These are phyloP conservation scores for Sungouiella blattae DNA, from an alignment of 805 yeast genomes.

Conservation along the genomic window DNA sequence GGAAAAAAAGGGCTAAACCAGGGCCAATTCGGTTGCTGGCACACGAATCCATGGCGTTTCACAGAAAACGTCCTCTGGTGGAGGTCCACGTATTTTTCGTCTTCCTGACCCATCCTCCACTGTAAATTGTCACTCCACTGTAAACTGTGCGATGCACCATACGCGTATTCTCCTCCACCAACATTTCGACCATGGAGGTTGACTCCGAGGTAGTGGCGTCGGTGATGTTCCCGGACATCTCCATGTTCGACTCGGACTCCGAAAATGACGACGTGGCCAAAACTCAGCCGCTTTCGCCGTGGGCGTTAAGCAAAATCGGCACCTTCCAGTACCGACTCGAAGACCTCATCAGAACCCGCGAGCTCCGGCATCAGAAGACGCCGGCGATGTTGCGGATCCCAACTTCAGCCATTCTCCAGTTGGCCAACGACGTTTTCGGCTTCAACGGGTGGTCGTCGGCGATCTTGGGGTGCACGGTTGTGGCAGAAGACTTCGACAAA, in stretches of 20 bases:
- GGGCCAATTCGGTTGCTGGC: too few species aligned
- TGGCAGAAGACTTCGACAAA: slow-evolving; percentile 19
- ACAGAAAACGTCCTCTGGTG: too few species aligned
- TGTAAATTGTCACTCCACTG: too few species aligned
- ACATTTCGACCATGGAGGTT: background rate
- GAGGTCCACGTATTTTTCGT: too few species aligned
- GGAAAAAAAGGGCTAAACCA: too few species aligned
- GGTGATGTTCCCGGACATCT: slow-evolving; percentile 22
- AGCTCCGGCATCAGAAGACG: slow-evolving; percentile 6
- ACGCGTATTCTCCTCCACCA: too few species aligned
- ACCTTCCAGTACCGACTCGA: slow-evolving; percentile 48
- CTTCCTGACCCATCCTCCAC: too few species aligned
- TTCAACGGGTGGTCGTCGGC: slow-evolving; percentile 56
- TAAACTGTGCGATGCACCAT: too few species aligned
- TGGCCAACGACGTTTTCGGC: slow-evolving; percentile 54
- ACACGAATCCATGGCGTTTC: too few species aligned
- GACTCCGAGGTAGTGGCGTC: slow-evolving; percentile 3
- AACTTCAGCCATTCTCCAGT: slow-evolving; percentile 18
- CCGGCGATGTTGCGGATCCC: slow-evolving; percentile 4
- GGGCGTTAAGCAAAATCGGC: slow-evolving; percentile 49
- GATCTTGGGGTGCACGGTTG: slow-evolving; percentile 23
- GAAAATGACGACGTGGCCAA: slow-evolving; percentile 3
- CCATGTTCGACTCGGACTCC: slow-evolving; percentile 14
- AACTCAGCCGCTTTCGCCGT: slow-evolving; percentile 13
- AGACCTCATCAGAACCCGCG: slow-evolving; percentile 18